Evolutionary conservation across 257 asterid species (phyloP).

Genomic region (Solanum corneliomulleri): DNA sequence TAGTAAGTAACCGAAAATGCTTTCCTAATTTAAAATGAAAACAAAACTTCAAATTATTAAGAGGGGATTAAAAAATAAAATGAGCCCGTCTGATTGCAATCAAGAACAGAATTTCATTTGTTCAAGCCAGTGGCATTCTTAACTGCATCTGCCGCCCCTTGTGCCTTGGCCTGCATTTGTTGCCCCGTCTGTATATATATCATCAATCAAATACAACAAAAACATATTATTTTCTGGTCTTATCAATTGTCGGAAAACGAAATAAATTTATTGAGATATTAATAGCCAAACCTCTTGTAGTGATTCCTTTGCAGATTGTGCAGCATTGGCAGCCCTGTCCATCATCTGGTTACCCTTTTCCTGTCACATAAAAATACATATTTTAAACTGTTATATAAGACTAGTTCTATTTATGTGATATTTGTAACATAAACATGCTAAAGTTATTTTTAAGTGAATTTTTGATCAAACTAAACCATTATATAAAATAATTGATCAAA

Average conservation of each 20-base stretch:
- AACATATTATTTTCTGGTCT: too few relatives aligned
- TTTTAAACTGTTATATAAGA: too few relatives aligned
- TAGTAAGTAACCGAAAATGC: neutral
- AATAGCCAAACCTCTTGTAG: slow-evolving; percentile 4
- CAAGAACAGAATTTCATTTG: neutral
- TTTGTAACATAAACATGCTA: neutral
- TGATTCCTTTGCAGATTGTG: slow-evolving; percentile 25
- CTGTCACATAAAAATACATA: neutral
- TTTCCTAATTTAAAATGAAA: neutral
- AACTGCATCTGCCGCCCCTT: slow-evolving; percentile 25
- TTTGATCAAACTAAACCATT: too few relatives aligned
- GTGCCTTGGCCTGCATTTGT: slow-evolving; percentile 15
- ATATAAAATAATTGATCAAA: too few relatives aligned
- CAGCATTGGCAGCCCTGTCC: slow-evolving; percentile 17
- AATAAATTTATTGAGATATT: too few relatives aligned
- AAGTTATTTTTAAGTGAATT: neutral
- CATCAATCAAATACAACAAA: neutral
- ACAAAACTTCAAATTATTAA: neutral
- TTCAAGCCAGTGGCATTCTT: slow-evolving; percentile 22
- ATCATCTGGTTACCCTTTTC: neutral
- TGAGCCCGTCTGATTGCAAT: neutral
- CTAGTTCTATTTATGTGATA: neutral
- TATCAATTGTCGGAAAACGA: neutral
- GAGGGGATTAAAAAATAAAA: neutral
- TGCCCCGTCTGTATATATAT: slow-evolving; percentile 10